phyloP scores from a whole-genome alignment of 345 rosid genomes.

The Mangifera indica region DNA sequence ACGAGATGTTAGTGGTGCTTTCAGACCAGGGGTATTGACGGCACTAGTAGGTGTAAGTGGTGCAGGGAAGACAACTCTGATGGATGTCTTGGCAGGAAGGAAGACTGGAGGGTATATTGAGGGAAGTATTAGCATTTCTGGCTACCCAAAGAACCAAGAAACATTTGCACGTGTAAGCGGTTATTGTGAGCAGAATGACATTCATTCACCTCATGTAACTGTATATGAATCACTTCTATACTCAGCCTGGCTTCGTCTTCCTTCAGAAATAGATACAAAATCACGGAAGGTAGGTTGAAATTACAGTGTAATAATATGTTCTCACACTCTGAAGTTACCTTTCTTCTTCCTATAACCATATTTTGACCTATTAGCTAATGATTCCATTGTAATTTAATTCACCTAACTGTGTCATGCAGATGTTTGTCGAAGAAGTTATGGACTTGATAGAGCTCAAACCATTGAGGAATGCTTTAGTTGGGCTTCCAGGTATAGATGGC shows the following conservation, averaged over 20 bases:
- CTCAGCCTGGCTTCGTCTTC: slow-evolving; percentile 21
- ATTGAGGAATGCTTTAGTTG: slow-evolving; percentile 46
- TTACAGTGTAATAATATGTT: not conserved
- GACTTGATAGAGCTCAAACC: slow-evolving; percentile 44
- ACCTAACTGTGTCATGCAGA: slow-evolving; percentile 21
- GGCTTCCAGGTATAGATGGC: slow-evolving; percentile 52
- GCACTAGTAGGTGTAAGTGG: slow-evolving; percentile 44
- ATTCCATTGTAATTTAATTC: no score
- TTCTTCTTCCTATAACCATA: not conserved
- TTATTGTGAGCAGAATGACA: slow-evolving; percentile 22
- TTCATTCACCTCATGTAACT: slow-evolving; percentile 19
- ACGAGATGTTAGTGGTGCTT: slow-evolving; percentile 29
- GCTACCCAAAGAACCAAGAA: slow-evolving; percentile 37
- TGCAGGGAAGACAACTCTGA: slow-evolving; percentile 44
- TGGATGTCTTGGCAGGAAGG: slow-evolving; percentile 41
- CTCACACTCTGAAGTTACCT: not conserved
- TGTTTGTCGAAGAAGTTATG: slow-evolving; percentile 54
- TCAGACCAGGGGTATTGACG: slow-evolving; percentile 40
- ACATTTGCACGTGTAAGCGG: slow-evolving; percentile 19
- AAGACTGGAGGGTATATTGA: slow-evolving; percentile 38
- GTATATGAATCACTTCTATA: slow-evolving; percentile 16
- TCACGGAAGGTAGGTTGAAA: slow-evolving; percentile 3
- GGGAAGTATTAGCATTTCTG: slow-evolving; percentile 35
- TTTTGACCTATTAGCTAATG: not conserved
- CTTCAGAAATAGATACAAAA: not conserved